Evolutionary conservation across 2,329 filamentous ascomycete species (phyloP), one percentile per base, ranked within the genome.

Genomic region (Huntiella moniliformis): DNA sequence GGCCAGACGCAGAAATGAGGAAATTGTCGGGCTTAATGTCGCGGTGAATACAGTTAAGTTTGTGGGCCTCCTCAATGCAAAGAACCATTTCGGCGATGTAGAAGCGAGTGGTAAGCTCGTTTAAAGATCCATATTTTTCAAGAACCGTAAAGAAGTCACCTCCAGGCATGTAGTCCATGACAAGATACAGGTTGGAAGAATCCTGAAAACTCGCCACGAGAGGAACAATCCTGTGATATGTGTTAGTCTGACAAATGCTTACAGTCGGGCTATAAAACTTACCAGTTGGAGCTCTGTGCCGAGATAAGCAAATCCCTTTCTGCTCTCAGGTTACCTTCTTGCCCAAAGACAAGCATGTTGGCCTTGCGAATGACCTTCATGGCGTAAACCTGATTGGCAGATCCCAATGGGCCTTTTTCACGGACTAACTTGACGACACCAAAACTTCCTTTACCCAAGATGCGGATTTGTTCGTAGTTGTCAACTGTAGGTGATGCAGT

Each of bases 21-120:
- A 98, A 96, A 56, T 98, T 98, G 66, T 96, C 88, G 0, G 88
- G 91, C 60, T 98, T 98, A 58, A 96, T 75, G 60, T 96, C 91
- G 13, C 88, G 80, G 58, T 98, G 91, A 41, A 98, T 94, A 70
- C 86, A 95, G 42, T 74, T 74, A 54, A 95, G 74, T 10, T 74
- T 74, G 65, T 96, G 88, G 0, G 84, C 82, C 60, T 94, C 88
- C 61, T 96, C 87, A 17, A 98, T 79, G 55, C 86, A 93, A 4
- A 95, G 66, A 45, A 96, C 81, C 86, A 96, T 96, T 63, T 98
- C 87, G 1, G 88, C 86, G 49, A 93, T 67, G 58, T 96, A 96
- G 67, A 83, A 95, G 51, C 74, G 79, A 4, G 87, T 78, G 38
- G 83, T 74, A 1, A 71, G 66, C 59, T 96, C 91, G 46, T 76